phyloP scores from a whole-genome alignment of 2,329 filamentous ascomycete genomes.

The Pseudogymnoascus sp. region DNA sequence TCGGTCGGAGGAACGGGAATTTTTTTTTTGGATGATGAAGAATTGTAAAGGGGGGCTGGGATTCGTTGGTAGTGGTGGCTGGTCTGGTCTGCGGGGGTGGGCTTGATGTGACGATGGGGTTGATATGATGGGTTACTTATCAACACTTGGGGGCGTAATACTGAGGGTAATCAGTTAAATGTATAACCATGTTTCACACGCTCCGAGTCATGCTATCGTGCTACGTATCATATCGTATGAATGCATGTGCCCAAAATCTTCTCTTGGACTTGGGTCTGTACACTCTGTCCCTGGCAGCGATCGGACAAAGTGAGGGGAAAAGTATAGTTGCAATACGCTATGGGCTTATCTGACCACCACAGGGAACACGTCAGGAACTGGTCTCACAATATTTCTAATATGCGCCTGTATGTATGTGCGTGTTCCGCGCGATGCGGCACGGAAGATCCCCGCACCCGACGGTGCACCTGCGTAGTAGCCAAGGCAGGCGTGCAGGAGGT shows the following conservation, averaged over 20 bases:
- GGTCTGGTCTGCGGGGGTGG: neutral
- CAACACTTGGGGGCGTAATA: neutral
- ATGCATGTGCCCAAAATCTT: neutral
- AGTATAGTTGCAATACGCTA: neutral
- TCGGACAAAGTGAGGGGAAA: neutral
- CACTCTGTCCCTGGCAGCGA: neutral
- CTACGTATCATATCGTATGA: neutral
- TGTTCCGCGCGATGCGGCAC: neutral
- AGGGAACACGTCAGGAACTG: neutral
- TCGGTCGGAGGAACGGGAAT: neutral
- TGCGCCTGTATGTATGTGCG: neutral
- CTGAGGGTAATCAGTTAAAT: neutral
- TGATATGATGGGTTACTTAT: conserved; percentile 8
- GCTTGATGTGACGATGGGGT: neutral
- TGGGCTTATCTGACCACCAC: neutral
- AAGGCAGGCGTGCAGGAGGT: neutral
- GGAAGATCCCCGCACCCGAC: neutral
- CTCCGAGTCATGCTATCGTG: neutral
- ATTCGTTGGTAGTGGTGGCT: neutral
- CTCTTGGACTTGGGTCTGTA: neutral
- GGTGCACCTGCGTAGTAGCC: neutral
- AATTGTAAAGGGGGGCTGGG: neutral
- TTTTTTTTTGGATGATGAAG: neutral
- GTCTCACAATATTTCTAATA: neutral
- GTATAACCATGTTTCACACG: conserved; percentile 7